Conservation (phyloP, 371 early-diverging fungal genomes). For the Batkoa obscura region DNA sequence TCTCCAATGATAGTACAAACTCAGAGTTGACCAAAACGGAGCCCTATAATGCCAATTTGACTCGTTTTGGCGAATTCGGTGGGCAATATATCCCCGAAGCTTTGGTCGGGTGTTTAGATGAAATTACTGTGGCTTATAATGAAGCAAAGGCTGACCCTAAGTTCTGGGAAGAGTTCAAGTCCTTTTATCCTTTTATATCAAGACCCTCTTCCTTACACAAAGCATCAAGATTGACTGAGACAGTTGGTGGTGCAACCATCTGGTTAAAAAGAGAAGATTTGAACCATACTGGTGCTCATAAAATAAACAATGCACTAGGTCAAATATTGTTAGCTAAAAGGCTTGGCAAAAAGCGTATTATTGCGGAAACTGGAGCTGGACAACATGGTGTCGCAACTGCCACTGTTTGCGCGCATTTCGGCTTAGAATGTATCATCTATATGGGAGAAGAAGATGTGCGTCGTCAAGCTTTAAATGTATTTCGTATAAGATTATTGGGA, state of each 20-base stretch:
- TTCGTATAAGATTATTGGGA: slow-evolving; percentile 86
- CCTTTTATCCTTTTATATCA: slow-evolving; percentile 78
- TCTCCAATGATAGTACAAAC: no score
- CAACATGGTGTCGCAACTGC: slow-evolving; percentile 98
- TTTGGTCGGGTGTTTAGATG: slow-evolving; percentile 74
- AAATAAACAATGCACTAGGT: slow-evolving; percentile 95
- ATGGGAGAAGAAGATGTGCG: slow-evolving; percentile 94
- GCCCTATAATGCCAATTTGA: neutral
- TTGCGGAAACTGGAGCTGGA: slow-evolving; percentile 96
- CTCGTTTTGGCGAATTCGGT: slow-evolving; percentile 87
- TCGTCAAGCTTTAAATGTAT: slow-evolving; percentile 88
- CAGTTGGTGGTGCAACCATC: slow-evolving; percentile 70
- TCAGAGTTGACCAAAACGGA: neutral
- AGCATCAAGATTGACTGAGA: slow-evolving; percentile 65
- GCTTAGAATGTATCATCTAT: slow-evolving; percentile 84
- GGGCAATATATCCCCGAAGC: slow-evolving; percentile 94
- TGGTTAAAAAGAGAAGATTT: slow-evolving; percentile 97
- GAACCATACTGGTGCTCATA: slow-evolving; percentile 96
- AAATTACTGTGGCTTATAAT: slow-evolving; percentile 67
- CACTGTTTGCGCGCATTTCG: slow-evolving; percentile 94
- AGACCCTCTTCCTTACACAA: slow-evolving; percentile 74
- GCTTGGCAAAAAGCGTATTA: slow-evolving; percentile 87
- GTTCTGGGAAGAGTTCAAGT: slow-evolving; percentile 79
- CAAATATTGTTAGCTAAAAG: slow-evolving; percentile 84
- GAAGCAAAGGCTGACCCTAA: slow-evolving; percentile 58